Percentiles rank a stretch among this genome's conserved stretches.
Conservation (phyloP, 1,139 yeast genomes). For the Taiozyma sp. region DNA sequence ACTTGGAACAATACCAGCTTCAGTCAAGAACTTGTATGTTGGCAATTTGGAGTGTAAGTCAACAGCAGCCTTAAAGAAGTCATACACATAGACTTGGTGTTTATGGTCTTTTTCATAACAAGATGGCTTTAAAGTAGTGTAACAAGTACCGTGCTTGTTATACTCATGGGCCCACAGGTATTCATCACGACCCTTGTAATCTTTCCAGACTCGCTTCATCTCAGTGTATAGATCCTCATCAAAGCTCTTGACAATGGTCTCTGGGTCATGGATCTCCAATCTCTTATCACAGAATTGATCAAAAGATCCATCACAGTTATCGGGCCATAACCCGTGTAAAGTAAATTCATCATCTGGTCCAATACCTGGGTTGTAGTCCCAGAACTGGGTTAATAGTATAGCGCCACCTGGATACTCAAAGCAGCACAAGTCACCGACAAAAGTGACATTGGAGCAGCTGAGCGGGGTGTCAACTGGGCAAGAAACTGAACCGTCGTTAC, state of each 20-base stretch:
- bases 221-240: conserved; percentile 47
- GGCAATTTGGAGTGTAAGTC: conserved; percentile 59
- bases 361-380: conserved; percentile 85
- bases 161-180: conserved; percentile 88
- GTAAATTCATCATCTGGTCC: conserved; percentile 81
- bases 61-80: conserved; percentile 67
- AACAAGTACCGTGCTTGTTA: conserved; percentile 94
- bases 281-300: conserved; percentile 70
- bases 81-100: conserved; percentile 59
- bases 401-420: conserved; percentile 88
- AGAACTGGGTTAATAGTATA: conserved; percentile 81
- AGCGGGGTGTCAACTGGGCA: conserved; percentile 68
- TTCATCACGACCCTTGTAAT: conserved; percentile 69
- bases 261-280: conserved; percentile 51
- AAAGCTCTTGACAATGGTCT: conserved; percentile 42
- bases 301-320: conserved; percentile 69
- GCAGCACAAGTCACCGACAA: conserved; percentile 61
- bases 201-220: conserved; percentile 71
- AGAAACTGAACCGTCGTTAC: conserved; percentile 16
- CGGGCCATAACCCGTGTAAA: conserved; percentile 84
- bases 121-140: conserved; percentile 65
- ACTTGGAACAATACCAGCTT: conserved; percentile 68
- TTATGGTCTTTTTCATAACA: conserved; percentile 40
- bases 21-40: conserved; percentile 60
- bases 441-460: conserved; percentile 49